Conservation (phyloP, 768 basidiomycete genomes). For the Mycena olivaceomarginata region DNA sequence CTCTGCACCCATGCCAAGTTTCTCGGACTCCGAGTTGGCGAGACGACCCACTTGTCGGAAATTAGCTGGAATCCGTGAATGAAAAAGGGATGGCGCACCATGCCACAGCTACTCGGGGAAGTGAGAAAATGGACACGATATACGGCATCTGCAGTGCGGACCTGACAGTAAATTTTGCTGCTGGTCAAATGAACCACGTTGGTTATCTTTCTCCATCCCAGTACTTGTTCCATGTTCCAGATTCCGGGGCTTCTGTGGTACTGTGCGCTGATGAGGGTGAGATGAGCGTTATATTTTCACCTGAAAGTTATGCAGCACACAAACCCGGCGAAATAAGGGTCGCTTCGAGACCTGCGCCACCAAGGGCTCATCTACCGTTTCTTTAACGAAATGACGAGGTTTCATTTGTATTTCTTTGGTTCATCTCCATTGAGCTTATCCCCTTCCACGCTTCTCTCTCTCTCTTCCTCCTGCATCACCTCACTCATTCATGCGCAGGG, state of each 20-base stretch:
- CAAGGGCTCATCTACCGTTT: too few relatives aligned
- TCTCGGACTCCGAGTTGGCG: constrained; percentile 41
- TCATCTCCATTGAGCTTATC: too few relatives aligned
- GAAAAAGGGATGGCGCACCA: constrained; percentile 47
- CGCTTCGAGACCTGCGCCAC: constrained; percentile 64
- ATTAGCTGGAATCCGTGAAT: neutral
- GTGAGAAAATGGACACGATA: neutral
- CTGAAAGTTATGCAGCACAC: constrained; percentile 10
- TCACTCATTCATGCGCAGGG: too few relatives aligned
- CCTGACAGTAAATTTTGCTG: constrained; percentile 67
- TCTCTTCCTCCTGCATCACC: too few relatives aligned
- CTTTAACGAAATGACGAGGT: too few relatives aligned
- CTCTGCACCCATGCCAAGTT: constrained; percentile 48
- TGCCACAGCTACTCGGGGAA: constrained; percentile 59
- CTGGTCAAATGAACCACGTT: constrained; percentile 69
- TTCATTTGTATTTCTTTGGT: too few relatives aligned
- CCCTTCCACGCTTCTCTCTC: too few relatives aligned
- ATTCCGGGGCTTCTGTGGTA: constrained; percentile 68
- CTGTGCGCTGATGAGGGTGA: constrained; percentile 58
- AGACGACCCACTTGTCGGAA: constrained; percentile 28
- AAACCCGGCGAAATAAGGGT: constrained; percentile 63
- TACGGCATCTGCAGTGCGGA: constrained; percentile 32
- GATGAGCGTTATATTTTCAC: neutral
- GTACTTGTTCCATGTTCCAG: constrained; percentile 65
- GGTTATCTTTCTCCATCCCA: constrained; percentile 67